Base-by-base conservation (phyloP, 139 green algal genomes). In the Trebouxia sp. region DNA sequence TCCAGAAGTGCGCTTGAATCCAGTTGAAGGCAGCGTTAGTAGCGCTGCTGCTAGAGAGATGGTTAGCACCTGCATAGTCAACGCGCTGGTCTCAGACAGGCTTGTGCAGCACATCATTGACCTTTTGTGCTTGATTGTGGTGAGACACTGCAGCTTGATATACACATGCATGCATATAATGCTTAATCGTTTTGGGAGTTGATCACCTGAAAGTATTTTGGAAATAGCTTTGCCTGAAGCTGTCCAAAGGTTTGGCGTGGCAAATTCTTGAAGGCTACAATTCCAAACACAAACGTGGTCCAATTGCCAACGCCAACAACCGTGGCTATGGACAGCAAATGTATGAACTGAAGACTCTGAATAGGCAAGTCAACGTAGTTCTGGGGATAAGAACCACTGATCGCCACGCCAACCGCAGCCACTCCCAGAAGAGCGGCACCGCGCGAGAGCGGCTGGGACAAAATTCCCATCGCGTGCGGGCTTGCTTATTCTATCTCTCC, bases 211-310 rank as follows among this genome's bases (percentile, higher is more conserved):
- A 77, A 77, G 43, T 77, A 77, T 5, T 35, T 53, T 15, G 69
- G 69, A 55, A 77, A 77, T 22, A 77, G 69, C 69, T 77, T 77
- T 39, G 39, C n/a, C 38, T 77, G 69, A 26, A 55, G 62, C 62
- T 76, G 39, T 38, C 67, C 41, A 76, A 76, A 76, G 10, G 67
- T 50, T 20, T 77, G 41, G 14, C 38, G 39, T 17, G n/a, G 39
- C 8, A 77, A 41, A 22, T n/a, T 77, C 8, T 77, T 77, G 69
- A 77, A 56, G 24, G n/a, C 69, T 39, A 55, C 69, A 39, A 39
- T 53, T 24, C 69, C 69, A 56, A 77, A 51, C 5, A 77, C 41
- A 38, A 77, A 77, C 4, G 69, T 77, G 39, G 43, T 53, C 69
- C 69, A 77, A 38, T 77, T 9, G 2, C 69, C 69, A 26, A 53